Evolutionary conservation across 2,329 filamentous ascomycete species (phyloP).

Genomic region (Ceratocystis lukuohia): DNA sequence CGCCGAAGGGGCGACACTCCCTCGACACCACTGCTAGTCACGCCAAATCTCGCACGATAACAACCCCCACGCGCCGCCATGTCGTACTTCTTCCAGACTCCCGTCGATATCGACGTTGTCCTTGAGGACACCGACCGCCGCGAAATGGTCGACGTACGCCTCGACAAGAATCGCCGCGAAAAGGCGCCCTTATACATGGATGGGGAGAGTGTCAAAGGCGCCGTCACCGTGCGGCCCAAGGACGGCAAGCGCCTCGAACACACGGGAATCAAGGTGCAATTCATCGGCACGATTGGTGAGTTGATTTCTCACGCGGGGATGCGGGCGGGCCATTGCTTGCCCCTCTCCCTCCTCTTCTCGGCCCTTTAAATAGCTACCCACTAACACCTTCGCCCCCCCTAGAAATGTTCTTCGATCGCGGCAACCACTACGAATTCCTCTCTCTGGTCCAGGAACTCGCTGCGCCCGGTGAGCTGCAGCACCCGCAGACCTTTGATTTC

Average conservation of each 20-base stretch:
- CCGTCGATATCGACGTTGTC: conserved; percentile 96
- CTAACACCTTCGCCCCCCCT: conserved; percentile 7
- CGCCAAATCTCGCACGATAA: neutral
- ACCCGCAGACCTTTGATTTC: conserved; percentile 97
- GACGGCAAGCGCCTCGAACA: conserved; percentile 97
- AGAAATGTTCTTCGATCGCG: conserved; percentile 99
- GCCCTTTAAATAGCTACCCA: neutral
- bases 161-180: conserved; percentile 94
- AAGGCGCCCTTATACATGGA: conserved; percentile 96
- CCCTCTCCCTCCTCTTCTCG: conserved; percentile 7
- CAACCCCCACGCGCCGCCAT: conserved; percentile 36
- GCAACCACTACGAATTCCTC: conserved; percentile 98
- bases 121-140: conserved; percentile 91
- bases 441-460: conserved; percentile 94
- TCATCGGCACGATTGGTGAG: conserved; percentile 92
- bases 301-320: conserved; percentile 14
- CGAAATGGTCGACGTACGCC: conserved; percentile 91
- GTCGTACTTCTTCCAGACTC: conserved; percentile 97
- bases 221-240: conserved; percentile 88
- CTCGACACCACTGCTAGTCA: neutral
- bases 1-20: neutral
- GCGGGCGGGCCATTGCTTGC: neutral
- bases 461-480: conserved; percentile 91
- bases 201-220: conserved; percentile 93
- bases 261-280: conserved; percentile 98